phyloP scores from a whole-genome alignment of 2,329 filamentous ascomycete genomes.

The Nigrograna mackinnonii region DNA sequence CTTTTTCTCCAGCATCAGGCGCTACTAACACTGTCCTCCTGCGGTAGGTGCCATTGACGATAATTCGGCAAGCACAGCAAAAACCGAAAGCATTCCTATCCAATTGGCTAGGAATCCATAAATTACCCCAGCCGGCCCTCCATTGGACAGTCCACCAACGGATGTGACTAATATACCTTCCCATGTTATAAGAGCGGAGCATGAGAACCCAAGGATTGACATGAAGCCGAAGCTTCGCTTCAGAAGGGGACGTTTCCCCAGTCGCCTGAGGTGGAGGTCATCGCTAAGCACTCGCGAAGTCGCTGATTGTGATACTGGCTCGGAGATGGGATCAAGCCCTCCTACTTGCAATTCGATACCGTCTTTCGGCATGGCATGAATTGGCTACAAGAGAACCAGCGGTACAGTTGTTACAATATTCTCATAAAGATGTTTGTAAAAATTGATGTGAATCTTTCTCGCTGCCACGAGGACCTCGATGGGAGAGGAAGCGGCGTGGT shows the following conservation, averaged over 20 bases:
- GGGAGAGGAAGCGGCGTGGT: too few relatives aligned
- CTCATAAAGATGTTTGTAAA: too few relatives aligned
- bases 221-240: constrained; percentile 13
- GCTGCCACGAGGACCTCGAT: too few relatives aligned
- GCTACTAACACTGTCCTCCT: constrained; percentile 21
- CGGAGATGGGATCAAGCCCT: too few relatives aligned
- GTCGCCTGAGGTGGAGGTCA: constrained; percentile 1
- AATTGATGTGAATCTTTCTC: too few relatives aligned
- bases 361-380: too few relatives aligned
- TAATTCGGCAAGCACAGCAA: constrained; percentile 13
- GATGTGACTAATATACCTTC: constrained; percentile 9
- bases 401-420: too few relatives aligned
- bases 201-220: constrained; percentile 13
- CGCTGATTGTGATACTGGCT: too few relatives aligned
- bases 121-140: constrained; percentile 13
- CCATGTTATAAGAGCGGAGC: constrained; percentile 16
- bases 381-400: too few relatives aligned
- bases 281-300: too few relatives aligned
- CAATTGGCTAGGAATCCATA: constrained; percentile 12
- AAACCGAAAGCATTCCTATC: constrained; percentile 8
- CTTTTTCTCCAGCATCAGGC: neutral
- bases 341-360: too few relatives aligned
- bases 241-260: constrained; percentile 5
- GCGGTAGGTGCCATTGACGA: constrained; percentile 24
- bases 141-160: constrained; percentile 1